phyloP scores from a whole-genome alignment of 129 eudicot genomes.

The Arctium lappa region DNA sequence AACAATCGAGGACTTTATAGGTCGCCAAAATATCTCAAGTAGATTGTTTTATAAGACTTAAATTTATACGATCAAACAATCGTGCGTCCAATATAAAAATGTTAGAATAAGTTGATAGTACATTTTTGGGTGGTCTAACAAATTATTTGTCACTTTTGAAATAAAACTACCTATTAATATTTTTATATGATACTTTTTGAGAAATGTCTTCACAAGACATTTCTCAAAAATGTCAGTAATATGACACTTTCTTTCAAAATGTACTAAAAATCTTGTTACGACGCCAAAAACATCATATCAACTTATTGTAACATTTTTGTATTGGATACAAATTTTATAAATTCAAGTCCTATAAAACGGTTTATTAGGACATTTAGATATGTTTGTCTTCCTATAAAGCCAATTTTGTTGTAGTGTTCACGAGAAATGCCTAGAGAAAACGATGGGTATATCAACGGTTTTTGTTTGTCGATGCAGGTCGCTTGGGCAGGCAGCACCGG shows the following conservation, averaged over 20 bases:
- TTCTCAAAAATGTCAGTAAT: too few relatives aligned
- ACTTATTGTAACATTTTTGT: neutral
- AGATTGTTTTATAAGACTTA: too few relatives aligned
- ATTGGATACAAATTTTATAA: neutral
- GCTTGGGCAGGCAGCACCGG: slow-evolving; percentile 98
- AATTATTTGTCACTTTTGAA: neutral
- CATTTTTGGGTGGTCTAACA: neutral
- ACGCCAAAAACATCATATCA: neutral
- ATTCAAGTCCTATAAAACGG: neutral
- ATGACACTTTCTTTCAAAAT: too few relatives aligned
- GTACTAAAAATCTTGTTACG: neutral
- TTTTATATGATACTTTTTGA: too few relatives aligned
- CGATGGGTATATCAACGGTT: neutral
- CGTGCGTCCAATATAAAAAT: too few relatives aligned
- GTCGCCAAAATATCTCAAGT: neutral
- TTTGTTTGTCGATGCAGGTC: slow-evolving; percentile 48
- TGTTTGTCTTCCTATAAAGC: neutral
- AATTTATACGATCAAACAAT: too few relatives aligned
- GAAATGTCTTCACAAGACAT: too few relatives aligned
- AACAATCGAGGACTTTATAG: neutral
- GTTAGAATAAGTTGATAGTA: neutral
- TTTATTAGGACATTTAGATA: neutral
- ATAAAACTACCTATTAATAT: too few relatives aligned
- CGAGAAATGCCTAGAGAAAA: neutral
- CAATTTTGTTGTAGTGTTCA: neutral